Conservation (phyloP, 495 filamentous ascomycete genomes). For the Aspergillus nanangensis region DNA sequence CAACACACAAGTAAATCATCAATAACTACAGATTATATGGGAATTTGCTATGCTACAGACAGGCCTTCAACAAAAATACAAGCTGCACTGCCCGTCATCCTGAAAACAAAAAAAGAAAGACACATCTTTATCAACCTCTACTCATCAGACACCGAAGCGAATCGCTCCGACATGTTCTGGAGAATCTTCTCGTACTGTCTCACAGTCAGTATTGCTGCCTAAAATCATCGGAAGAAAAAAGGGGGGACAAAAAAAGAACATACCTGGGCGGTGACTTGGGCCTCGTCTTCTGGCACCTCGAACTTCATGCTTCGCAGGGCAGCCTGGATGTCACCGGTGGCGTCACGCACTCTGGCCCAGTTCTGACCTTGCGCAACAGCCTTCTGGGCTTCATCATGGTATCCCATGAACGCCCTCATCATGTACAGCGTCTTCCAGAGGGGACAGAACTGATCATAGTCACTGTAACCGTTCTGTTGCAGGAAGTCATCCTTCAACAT, state of each 20-base stretch:
- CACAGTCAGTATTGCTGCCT: too few species aligned
- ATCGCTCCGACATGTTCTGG: slow-evolving; percentile 91
- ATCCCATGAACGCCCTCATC: slow-evolving; percentile 99
- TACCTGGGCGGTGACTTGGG: slow-evolving; percentile 74
- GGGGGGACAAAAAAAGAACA: slow-evolving; percentile 7
- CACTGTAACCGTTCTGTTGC: slow-evolving; percentile 98
- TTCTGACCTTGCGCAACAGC: slow-evolving; percentile 81
- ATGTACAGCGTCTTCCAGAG: slow-evolving; percentile 99
- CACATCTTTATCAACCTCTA: too few species aligned
- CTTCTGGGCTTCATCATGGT: slow-evolving; percentile 96
- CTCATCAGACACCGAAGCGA: slow-evolving; percentile 90
- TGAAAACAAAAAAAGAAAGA: too few species aligned
- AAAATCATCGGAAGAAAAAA: slow-evolving; percentile 5
- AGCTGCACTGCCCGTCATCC: slow-evolving; percentile 7
- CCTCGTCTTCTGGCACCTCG: slow-evolving; percentile 77
- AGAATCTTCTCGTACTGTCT: slow-evolving; percentile 81
- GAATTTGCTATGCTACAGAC: slow-evolving; percentile 41
- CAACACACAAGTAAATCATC: neutral
- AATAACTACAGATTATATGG: slow-evolving; percentile 38
- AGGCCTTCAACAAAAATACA: slow-evolving; percentile 20
- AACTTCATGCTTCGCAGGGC: slow-evolving; percentile 91
- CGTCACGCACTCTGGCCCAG: slow-evolving; percentile 90
- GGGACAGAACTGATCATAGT: slow-evolving; percentile 98
- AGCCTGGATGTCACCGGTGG: slow-evolving; percentile 79
- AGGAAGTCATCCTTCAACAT: slow-evolving; percentile 98